phyloP scores from a whole-genome alignment of 1,139 yeast genomes.

The Sugiyamaella neomexicana region DNA sequence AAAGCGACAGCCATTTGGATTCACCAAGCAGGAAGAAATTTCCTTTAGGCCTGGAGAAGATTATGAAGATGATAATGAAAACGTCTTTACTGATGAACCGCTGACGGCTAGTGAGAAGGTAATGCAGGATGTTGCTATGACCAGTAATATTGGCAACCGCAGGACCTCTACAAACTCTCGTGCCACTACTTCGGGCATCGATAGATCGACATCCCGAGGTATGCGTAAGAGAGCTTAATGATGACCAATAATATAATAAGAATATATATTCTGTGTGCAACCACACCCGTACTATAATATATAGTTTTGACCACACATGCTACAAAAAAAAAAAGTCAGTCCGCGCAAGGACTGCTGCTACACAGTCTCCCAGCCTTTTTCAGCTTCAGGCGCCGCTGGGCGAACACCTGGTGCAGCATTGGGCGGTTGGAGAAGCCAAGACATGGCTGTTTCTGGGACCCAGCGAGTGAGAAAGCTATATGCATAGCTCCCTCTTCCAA shows the following conservation, averaged over 20 bases:
- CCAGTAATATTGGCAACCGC: neutral
- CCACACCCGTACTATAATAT: neutral
- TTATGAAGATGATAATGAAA: constrained; percentile 1
- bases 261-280: too few relatives aligned
- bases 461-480: constrained; percentile 38
- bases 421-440: constrained; percentile 39
- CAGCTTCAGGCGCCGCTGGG: constrained; percentile 22
- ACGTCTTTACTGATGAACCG: constrained; percentile 12
- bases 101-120: constrained; percentile 4
- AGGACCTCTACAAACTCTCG: constrained; percentile 15
- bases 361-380: constrained; percentile 32
- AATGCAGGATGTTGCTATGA: constrained; percentile 15
- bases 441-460: constrained; percentile 40
- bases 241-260: neutral
- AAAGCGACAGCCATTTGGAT: constrained; percentile 17
- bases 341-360: constrained; percentile 2
- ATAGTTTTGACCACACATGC: too few relatives aligned
- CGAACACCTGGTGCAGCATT: constrained; percentile 8
- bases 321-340: neutral
- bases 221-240: constrained; percentile 12
- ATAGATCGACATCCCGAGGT: constrained; percentile 15
- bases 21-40: neutral
- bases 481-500: constrained; percentile 43
- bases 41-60: neutral
- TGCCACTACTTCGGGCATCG: constrained; percentile 17